These are phyloP conservation scores for Colletotrichum noveboracense DNA, from an alignment of 2,329 filamentous ascomycete species.

Conservation along the genomic window DNA sequence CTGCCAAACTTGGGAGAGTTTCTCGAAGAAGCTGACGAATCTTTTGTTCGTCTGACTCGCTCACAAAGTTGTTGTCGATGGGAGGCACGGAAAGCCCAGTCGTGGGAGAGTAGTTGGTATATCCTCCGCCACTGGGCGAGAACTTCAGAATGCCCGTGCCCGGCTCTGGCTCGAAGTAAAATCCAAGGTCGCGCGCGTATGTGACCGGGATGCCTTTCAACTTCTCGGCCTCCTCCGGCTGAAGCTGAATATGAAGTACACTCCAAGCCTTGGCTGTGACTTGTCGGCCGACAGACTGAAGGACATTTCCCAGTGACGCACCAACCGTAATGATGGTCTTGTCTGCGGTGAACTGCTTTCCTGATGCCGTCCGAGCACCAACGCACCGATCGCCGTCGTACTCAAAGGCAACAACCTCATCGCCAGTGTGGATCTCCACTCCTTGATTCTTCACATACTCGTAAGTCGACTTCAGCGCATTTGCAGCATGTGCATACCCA, in stretches of 20 bases:
- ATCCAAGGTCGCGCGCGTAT: slow-evolving; percentile 65
- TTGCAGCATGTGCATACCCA: slow-evolving; percentile 61
- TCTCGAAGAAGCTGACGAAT: slow-evolving; percentile 55
- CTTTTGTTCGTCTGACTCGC: slow-evolving; percentile 54
- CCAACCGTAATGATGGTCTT: background rate
- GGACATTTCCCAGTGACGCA: background rate
- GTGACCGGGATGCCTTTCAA: slow-evolving; percentile 65
- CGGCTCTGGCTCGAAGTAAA: slow-evolving; percentile 69
- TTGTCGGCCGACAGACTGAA: background rate
- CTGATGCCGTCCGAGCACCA: slow-evolving; percentile 30
- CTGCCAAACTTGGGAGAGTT: slow-evolving; percentile 55
- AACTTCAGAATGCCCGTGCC: slow-evolving; percentile 63
- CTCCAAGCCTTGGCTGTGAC: slow-evolving; percentile 43
- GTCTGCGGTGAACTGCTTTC: slow-evolving; percentile 26
- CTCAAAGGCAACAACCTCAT: background rate
- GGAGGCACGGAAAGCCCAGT: slow-evolving; percentile 45
- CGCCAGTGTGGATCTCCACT: background rate
- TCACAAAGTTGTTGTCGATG: slow-evolving; percentile 51
- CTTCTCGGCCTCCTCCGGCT: slow-evolving; percentile 53
- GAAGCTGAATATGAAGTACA: slow-evolving; percentile 64
- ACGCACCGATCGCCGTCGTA: slow-evolving; percentile 17
- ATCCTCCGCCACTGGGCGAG: slow-evolving; percentile 63
- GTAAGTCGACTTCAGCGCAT: slow-evolving; percentile 54
- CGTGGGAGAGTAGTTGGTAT: slow-evolving; percentile 45
- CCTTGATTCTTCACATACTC: slow-evolving; percentile 35